Base-by-base conservation (phyloP, 257 asterid species). In the Striga asiatica region DNA sequence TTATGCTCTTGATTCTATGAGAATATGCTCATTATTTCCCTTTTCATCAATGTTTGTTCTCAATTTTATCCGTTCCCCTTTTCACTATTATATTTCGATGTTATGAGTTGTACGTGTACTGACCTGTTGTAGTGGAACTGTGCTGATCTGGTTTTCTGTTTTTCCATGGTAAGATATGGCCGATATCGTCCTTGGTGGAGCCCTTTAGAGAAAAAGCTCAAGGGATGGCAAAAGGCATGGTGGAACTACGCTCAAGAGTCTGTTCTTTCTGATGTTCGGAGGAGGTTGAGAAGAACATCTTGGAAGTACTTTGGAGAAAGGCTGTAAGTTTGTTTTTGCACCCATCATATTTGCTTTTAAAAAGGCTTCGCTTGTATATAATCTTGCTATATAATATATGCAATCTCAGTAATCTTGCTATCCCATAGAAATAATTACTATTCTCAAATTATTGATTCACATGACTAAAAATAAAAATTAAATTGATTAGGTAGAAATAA, bases 191-290 rank as follows among this genome's bases (percentile, higher is more conserved):
- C 97, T 69, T 89, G 89, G 94, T 66, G 79, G 88, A 76, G 84
- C 77, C 96, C 96, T 65, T 61, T 91, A 74, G 74, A 62, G 41
- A 66, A 74, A 76, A 87, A 76, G 76, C 80, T 69, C 49, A 62
- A 65, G 50, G 98, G 98, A 65, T 91, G 98, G 98, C 85, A 87
- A 69, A 78, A 72, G 63, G 84, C 85, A 25, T 91, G 98, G 98
- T 91, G 98, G 98, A 84, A 74, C 60, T 91, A 91, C 64, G 95
- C 98, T 53, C 95, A 87, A 54, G 73, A 80, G 66, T 79, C 96
- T 70, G 81, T 87, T 75, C 83, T 87, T 60, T 75, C 83, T 54
- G 96, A 91, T 72, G 94, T 91, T 63, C 86, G 68, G 58, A 77
- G 78, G 72, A 82, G 76, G 71, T 62, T 86, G 88, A 83, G 68